Evolutionary conservation across 495 filamentous ascomycete species (phyloP).

Genomic region (Trichoderma virens): DNA sequence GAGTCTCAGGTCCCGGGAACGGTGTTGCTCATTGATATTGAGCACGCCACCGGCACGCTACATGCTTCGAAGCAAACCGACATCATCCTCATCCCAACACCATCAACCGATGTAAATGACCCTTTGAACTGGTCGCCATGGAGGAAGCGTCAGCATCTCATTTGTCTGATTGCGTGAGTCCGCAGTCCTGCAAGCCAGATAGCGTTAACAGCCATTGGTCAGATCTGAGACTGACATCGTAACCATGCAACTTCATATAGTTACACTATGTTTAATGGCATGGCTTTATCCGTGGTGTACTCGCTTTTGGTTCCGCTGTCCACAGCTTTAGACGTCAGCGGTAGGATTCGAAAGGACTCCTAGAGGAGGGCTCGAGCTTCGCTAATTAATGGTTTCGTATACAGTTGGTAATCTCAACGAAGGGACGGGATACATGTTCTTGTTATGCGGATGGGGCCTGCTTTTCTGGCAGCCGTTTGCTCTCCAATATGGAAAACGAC

Average conservation of each 20-base stretch:
- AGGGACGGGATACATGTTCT: conserved; percentile 59
- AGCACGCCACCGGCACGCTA: conserved; percentile 32
- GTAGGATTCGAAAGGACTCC: conserved; percentile 22
- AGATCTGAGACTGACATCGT: not conserved
- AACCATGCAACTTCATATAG: not conserved
- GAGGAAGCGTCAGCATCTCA: conserved; percentile 33
- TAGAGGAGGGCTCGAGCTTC: not conserved
- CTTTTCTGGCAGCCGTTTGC: conserved; percentile 65
- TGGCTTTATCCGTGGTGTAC: conserved; percentile 53
- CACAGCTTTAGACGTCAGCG: conserved; percentile 45
- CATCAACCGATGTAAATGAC: conserved; percentile 51
- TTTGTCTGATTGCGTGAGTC: conserved; percentile 5
- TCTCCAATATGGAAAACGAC: conserved; percentile 57
- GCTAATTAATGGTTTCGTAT: not conserved
- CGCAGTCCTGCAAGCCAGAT: conserved; percentile 35
- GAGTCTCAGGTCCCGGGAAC: conserved; percentile 44
- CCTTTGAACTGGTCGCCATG: conserved; percentile 53
- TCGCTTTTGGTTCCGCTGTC: conserved; percentile 53
- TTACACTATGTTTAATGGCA: conserved; percentile 56
- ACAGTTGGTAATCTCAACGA: conserved; percentile 27
- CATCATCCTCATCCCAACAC: conserved; percentile 54
- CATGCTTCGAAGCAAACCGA: conserved; percentile 38
- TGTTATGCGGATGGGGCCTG: conserved; percentile 55
- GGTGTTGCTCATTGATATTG: conserved; percentile 45
- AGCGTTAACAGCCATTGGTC: conserved; percentile 30